These are phyloP conservation scores for Verticillium albo-atrum DNA, from an alignment of 2,329 filamentous ascomycete genomes.

Conservation along the genomic window DNA sequence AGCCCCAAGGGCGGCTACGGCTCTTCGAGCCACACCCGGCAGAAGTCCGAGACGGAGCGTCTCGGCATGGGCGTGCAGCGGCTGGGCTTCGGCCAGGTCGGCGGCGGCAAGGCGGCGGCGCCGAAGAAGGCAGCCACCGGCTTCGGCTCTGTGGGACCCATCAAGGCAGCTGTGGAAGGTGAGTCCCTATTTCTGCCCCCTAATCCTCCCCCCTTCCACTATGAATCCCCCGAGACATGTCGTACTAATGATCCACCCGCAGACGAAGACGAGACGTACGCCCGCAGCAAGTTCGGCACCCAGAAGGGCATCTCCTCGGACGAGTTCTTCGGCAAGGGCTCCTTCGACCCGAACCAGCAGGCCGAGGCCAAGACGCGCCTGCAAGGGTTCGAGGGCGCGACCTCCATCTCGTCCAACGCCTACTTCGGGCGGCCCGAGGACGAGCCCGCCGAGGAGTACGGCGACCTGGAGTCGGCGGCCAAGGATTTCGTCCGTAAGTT, in stretches of 20 bases:
- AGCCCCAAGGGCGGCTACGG: slow-evolving; percentile 63
- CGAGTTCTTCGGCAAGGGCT: slow-evolving; percentile 93
- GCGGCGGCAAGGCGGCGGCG: slow-evolving; percentile 49
- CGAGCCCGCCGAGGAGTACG: slow-evolving; percentile 73
- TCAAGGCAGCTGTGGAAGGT: slow-evolving; percentile 68
- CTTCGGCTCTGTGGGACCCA: slow-evolving; percentile 79
- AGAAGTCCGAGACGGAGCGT: slow-evolving; percentile 76
- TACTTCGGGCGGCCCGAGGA: slow-evolving; percentile 96
- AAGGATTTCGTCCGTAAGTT: slow-evolving; percentile 96
- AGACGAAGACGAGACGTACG: slow-evolving; percentile 78
- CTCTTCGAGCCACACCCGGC: slow-evolving; percentile 49
- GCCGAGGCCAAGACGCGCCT: slow-evolving; percentile 83
- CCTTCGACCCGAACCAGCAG: slow-evolving; percentile 75
- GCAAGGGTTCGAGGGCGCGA: slow-evolving; percentile 88
- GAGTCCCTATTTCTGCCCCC: slow-evolving; percentile 20
- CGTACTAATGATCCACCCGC: neutral
- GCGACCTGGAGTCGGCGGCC: slow-evolving; percentile 86
- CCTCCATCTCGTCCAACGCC: slow-evolving; percentile 89
- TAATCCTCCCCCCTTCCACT: no score
- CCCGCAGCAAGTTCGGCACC: slow-evolving; percentile 79
- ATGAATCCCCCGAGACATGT: no score
- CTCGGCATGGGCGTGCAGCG: slow-evolving; percentile 84
- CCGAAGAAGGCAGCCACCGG: slow-evolving; percentile 71
- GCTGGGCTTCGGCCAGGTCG: slow-evolving; percentile 85
- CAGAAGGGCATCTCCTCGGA: slow-evolving; percentile 98